Evolutionary conservation across 371 early-diverging fungal genomes (phyloP), one percentile per base, ranked within the genome.

Genomic region (Synchytrium microbalum): DNA sequence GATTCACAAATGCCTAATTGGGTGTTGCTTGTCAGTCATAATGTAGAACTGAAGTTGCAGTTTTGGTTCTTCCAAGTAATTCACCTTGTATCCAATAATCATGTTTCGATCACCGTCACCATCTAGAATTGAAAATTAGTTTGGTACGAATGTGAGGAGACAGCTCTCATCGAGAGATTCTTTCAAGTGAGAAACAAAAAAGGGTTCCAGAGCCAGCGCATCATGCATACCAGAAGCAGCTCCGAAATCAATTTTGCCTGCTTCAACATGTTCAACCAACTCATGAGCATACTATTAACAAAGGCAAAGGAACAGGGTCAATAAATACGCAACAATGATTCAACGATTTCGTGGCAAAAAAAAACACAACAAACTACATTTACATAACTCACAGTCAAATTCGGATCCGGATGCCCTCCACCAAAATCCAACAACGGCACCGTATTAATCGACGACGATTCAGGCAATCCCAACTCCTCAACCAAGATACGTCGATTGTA

Each of bases 381-480:
- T n/a, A 3, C 2, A 27, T 25, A 1, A 60, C 58, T 61, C 28
- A 69, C 70, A 23, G 96, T 96, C 77, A 98, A 75, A 78, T 98
- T 98, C 26, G 98, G 98, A 75, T 98, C 98, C 10, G 98, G 98
- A 72, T 98, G 98, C 67, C 88, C 88, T 54, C 76, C 94, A 57
- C 93, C 94, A 77, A 98, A 98, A 72, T 96, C 96, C 61, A 83
- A 83, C 61, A 83, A 72, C 46, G 96, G 93, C 2, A 76, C 79
- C 70, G 78, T 85, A 72, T 93, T 92, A 86, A 92, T 92, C 53
- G 92, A 85, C 3, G 89, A 89, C 8, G 80, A 72, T 61, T 80
- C 78, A 23, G 91, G 85, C 25, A 97, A 82, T 24, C 92, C 93
- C 3, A 96, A 87, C 72, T 94, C 93, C 38, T 91, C 79, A 26